phyloP scores from a whole-genome alignment of 208 protist genomes.

The Crithidia acanthocephali region DNA sequence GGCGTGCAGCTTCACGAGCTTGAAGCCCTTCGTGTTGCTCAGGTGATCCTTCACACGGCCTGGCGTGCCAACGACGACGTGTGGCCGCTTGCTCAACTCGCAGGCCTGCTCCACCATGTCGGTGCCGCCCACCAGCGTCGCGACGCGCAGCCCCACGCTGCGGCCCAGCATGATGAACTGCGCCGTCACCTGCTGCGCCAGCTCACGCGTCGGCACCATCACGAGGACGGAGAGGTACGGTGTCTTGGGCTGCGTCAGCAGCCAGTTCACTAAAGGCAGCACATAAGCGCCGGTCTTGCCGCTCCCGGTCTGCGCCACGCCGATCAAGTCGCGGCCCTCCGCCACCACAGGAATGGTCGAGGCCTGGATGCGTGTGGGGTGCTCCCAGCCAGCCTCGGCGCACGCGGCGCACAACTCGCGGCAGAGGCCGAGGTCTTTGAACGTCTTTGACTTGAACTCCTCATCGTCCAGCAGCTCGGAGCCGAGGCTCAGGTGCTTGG shows the following conservation, averaged over 20 bases:
- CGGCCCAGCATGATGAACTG: slow-evolving; percentile 92
- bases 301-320: slow-evolving; percentile 98
- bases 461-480: slow-evolving; percentile 90
- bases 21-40: slow-evolving; percentile 98
- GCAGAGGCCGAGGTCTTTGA: slow-evolving; percentile 92
- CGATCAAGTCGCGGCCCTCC: slow-evolving; percentile 95
- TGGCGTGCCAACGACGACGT: slow-evolving; percentile 98
- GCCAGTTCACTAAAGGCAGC: slow-evolving; percentile 98
- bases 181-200: slow-evolving; percentile 98
- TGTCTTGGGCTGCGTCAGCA: slow-evolving; percentile 92
- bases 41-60: slow-evolving; percentile 98
- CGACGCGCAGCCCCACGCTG: slow-evolving; percentile 90
- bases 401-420: slow-evolving; percentile 92
- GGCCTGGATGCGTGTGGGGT: slow-evolving; percentile 96
- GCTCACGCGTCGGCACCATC: slow-evolving; percentile 98
- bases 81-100: slow-evolving; percentile 94
- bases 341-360: slow-evolving; percentile 94
- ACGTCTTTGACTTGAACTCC: slow-evolving; percentile 78
- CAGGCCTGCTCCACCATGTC: slow-evolving; percentile 97
- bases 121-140: slow-evolving; percentile 93
- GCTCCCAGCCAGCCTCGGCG: slow-evolving; percentile 86
- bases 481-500: slow-evolving; percentile 48
- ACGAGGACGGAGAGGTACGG: slow-evolving; percentile 94
- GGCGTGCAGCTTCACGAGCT: slow-evolving; percentile 94
- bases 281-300: slow-evolving; percentile 99